Base-by-base conservation (phyloP, 495 filamentous ascomycete genomes). In the Xanthoparmelia taractica region DNA sequence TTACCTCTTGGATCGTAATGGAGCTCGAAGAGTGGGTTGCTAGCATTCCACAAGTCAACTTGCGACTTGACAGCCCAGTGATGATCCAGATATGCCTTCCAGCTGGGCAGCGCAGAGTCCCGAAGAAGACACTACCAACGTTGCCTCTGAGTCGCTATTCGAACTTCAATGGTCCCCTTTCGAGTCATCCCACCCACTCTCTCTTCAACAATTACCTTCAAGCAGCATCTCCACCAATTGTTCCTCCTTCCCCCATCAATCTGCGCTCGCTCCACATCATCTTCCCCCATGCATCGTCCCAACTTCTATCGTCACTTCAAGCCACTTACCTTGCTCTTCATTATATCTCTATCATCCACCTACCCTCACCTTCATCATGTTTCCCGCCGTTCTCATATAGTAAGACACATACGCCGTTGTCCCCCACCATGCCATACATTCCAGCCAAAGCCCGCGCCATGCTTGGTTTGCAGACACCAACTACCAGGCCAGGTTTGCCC, bases 301-400 rank as follows among this genome's bases (percentile, higher is more conserved):
- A 31, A 31, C 50, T 64, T 12, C 61, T 69, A 18, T 59, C 67
- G 13, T 64, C 58, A 34, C 65, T 69, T 8, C 54, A 67, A 38
- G 65, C 65, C 25, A 64, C 65, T 15, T 41, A 60, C 41, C 34
- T 67, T 10, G 58, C 60, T 33, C 50, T 63, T n/a, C 54, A 69
- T 11, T 62, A 64, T 27, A 20, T 66, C 36, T 43, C 54, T 12
- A 55, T 43, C 12, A 62, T 62, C 55, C 38, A 7, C 58, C 45
- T 40, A 13, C 36, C 50, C 37, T 29, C 52, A 13, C 58, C 58
- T 55, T 33, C 54, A 59, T 31, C 50, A n/a, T 43, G 15, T 50
- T 15, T 31, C 3, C n/a, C 12, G 25, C 17, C 41, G 4, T 23
- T 45, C 18, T 10, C 41, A 5, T n/a, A 3, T 10, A 23, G 8